Evolutionary conservation across 1,284 basidiomycete genomes (phyloP).

Genomic region (Tilletia caries): DNA sequence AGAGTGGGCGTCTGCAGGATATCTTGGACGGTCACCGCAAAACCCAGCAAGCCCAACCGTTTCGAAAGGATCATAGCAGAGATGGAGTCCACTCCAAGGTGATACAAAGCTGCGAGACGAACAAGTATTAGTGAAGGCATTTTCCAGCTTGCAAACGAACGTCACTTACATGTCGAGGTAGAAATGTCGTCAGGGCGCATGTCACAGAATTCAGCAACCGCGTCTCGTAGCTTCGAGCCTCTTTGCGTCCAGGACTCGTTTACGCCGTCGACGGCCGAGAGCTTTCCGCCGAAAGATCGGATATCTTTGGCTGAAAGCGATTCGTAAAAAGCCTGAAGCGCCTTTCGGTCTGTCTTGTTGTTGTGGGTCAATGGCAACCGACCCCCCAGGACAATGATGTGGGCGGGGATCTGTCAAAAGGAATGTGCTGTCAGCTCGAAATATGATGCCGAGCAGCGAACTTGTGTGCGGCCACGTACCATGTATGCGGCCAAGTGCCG

Average conservation of each 20-base stretch:
- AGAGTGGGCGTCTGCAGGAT: slow-evolving; percentile 34
- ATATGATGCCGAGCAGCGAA: no score
- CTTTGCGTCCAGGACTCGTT: slow-evolving; percentile 22
- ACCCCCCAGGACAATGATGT: slow-evolving; percentile 30
- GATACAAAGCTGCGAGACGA: slow-evolving; percentile 29
- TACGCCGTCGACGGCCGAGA: slow-evolving; percentile 17
- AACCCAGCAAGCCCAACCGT: slow-evolving; percentile 23
- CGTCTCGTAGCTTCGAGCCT: slow-evolving; percentile 25
- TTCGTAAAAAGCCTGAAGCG: slow-evolving; percentile 27
- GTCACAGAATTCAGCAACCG: slow-evolving; percentile 25
- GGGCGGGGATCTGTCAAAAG: slow-evolving; percentile 28
- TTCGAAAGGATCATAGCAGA: slow-evolving; percentile 40
- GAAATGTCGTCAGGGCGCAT: slow-evolving; percentile 24
- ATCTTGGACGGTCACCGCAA: slow-evolving; percentile 28
- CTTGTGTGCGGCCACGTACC: slow-evolving; percentile 16
- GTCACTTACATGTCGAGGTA: slow-evolving; percentile 23
- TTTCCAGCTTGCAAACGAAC: background rate
- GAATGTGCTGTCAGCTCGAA: no score
- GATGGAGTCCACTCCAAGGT: slow-evolving; percentile 49
- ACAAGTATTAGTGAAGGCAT: background rate
- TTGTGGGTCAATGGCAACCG: slow-evolving; percentile 46
- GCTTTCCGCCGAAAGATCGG: slow-evolving; percentile 21
- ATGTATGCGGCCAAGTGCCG: slow-evolving; percentile 43
- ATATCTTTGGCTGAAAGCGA: slow-evolving; percentile 22
- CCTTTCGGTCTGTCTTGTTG: slow-evolving; percentile 46